Evolutionary conservation across 164 flowering plant species (phyloP), one percentile per base, ranked within the genome.

Genomic region (Dillenia suffruticosa): DNA sequence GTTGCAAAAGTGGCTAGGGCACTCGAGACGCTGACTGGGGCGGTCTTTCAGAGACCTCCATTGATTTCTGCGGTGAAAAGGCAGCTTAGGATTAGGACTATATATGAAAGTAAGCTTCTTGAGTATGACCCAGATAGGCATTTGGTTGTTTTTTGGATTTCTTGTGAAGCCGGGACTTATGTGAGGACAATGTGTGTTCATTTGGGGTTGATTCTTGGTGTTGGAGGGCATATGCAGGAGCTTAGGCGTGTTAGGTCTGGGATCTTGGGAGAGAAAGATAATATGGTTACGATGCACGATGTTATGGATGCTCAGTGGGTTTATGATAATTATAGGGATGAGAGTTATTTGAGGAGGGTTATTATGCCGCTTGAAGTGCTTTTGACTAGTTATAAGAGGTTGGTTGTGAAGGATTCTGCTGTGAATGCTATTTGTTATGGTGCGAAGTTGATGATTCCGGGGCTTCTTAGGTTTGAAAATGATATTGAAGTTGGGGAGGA

Each of bases 371-470:
- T 87, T 6, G 93, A 87, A 54, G 84, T 82, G 8, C 61, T 87
- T 17, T 70, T 87, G 63, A 85, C 93, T 0, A 85, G 87, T 59
- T 85, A 87, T 63, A 87, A 87, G 88, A 79, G 93, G 49, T 65
- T 87, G 72, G 93, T 85, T 22, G 93, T 87, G n/a, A 87, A 87
- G 78, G 93, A 87, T 70, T 85, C 88, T 0, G 88, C 93, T 8
- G 93, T 87, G 40, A 87, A 87, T 78, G 93, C 93, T 0, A 85
- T 85, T 40, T 87, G 93, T 63, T 88, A 88, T 72, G 94, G 94
- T 14, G 94, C 94, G 1, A 88, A 85, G 74, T 64, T 88, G 61
- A 84, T 88, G 94, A 84, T 88, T 76, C 94, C 90, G 0, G 94
- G 94, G 61, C 59, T 88, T 72, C 67, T 87, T 79, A 80, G 93